phyloP scores from a whole-genome alignment of 495 filamentous ascomycete genomes.

The Penicillium paxilli region DNA sequence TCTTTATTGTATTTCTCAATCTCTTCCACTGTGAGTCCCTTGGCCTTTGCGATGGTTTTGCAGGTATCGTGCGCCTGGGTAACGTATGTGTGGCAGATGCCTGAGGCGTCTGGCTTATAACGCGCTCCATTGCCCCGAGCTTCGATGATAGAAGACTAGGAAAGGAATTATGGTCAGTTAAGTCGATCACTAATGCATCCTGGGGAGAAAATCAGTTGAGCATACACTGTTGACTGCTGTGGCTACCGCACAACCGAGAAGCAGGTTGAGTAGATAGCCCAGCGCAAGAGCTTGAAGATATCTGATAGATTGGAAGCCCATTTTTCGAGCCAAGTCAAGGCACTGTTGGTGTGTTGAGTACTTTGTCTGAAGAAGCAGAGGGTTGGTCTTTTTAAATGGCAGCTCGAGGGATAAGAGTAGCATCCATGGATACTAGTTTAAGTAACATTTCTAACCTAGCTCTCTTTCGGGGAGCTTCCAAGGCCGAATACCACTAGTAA shows the following conservation, averaged over 20 bases:
- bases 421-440: too few species aligned
- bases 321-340: background rate
- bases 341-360: too few species aligned
- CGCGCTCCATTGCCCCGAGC: background rate
- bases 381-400: too few species aligned
- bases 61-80: constrained; percentile 3
- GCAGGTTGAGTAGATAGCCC: background rate
- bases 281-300: background rate
- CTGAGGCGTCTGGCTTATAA: background rate
- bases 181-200: too few species aligned
- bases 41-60: background rate
- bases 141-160: background rate
- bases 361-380: too few species aligned
- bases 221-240: background rate
- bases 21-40: background rate
- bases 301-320: too few species aligned
- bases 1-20: constrained; percentile 6
- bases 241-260: background rate
- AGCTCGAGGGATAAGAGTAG: too few species aligned
- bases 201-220: background rate
- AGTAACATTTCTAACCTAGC: too few species aligned
- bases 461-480: background rate
- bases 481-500: too few species aligned
- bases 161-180: background rate
- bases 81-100: constrained; percentile 3